Percentiles rank a stretch among this genome's conserved stretches.
Evolutionary conservation across 164 flowering plant genomes (phyloP).

Genomic region (Dillenia suffruticosa): DNA sequence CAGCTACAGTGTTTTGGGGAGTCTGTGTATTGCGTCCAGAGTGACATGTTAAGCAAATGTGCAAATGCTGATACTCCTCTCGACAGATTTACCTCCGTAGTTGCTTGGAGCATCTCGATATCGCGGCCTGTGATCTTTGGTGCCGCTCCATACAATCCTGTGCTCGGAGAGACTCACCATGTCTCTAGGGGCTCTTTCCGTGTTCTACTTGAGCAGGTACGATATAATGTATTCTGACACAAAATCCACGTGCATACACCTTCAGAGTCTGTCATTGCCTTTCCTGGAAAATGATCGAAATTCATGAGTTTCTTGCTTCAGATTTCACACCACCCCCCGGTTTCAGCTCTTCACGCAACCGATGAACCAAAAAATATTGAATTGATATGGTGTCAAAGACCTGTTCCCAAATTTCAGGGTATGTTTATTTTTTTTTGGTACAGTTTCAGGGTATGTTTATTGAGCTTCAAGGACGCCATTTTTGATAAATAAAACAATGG

Average conservation of each 20-base stretch:
- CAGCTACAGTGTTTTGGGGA: slow-evolving; percentile 85
- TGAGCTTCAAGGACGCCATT: too few relatives aligned
- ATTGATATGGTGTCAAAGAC: slow-evolving; percentile 61
- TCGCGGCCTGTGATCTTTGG: slow-evolving; percentile 64
- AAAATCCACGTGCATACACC: too few relatives aligned
- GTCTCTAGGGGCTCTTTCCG: slow-evolving; percentile 63
- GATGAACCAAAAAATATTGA: slow-evolving; percentile 66
- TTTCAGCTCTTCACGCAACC: slow-evolving; percentile 80
- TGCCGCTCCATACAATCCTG: slow-evolving; percentile 74
- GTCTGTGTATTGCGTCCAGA: slow-evolving; percentile 46
- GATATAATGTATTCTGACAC: too few relatives aligned
- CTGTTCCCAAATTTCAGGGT: slow-evolving; percentile 67
- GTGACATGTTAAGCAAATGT: slow-evolving; percentile 52
- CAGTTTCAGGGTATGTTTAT: slow-evolving; percentile 50
- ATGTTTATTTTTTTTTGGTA: not conserved
- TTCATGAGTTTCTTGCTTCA: slow-evolving; percentile 12
- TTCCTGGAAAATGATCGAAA: too few relatives aligned
- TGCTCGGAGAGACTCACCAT: slow-evolving; percentile 96
- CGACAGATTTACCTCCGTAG: slow-evolving; percentile 53
- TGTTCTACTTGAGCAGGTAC: slow-evolving; percentile 86
- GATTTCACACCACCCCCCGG: slow-evolving; percentile 97
- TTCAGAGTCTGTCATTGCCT: too few relatives aligned
- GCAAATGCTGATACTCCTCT: slow-evolving; percentile 29
- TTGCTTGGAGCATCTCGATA: slow-evolving; percentile 78
- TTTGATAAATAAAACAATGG: too few relatives aligned